These are phyloP conservation scores for Aphanocladium album DNA, from an alignment of 2,329 filamentous ascomycete genomes.

Conservation along the genomic window DNA sequence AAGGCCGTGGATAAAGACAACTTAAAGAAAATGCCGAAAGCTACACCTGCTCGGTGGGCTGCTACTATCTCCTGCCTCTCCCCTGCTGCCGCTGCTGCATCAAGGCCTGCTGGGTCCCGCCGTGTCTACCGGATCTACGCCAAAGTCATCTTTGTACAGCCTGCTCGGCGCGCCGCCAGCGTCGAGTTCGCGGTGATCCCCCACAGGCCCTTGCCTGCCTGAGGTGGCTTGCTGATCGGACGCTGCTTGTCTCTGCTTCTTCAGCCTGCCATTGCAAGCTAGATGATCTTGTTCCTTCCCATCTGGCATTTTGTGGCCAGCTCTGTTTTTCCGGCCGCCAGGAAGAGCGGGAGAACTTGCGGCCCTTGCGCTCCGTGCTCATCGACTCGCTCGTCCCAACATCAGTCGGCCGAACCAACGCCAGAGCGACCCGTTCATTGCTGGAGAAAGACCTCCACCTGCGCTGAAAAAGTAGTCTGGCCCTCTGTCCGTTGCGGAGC, in stretches of 20 bases:
- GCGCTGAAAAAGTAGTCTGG: constrained; percentile 5
- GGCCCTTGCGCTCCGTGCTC: not conserved
- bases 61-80: not conserved
- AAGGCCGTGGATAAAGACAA: not conserved
- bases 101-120: not conserved
- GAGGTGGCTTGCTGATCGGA: constrained; percentile 7
- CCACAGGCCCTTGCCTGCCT: not conserved
- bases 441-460: not conserved
- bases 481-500: constrained; percentile 6
- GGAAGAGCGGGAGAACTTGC: not conserved
- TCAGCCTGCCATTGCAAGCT: not conserved
- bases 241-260: not conserved
- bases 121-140: constrained; percentile 1
- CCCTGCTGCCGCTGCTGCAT: not conserved
- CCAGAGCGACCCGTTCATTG: not conserved
- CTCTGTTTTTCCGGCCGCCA: not conserved
- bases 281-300: no score
- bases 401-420: constrained; percentile 2
- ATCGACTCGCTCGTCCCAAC: constrained; percentile 1
- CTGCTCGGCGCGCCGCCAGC: not conserved
- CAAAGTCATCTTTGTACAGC: not conserved
- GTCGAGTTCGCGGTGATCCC: not conserved
- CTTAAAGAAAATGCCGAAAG: not conserved
- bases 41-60: not conserved
- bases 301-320: not conserved